Conservation (phyloP, 148 eudicot genomes). For the Fallopia convolvulus region DNA sequence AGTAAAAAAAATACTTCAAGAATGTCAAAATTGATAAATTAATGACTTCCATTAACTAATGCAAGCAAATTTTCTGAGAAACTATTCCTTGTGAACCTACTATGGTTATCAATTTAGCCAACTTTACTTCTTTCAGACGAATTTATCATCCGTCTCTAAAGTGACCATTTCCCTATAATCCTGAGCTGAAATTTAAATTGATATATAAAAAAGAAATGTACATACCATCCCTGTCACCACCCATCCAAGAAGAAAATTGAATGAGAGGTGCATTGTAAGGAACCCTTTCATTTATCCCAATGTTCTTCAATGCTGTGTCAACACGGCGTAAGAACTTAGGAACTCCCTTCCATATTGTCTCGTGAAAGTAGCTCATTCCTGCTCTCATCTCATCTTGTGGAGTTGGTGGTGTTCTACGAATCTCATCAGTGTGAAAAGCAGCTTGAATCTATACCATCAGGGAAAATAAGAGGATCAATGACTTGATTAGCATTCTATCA, state of each 20-base stretch:
- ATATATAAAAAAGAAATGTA: background rate
- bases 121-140: background rate
- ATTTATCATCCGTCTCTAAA: background rate
- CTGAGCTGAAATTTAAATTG: background rate
- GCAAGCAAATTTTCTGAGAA: background rate
- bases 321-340: constrained; percentile 93
- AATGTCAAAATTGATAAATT: background rate
- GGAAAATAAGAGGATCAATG: background rate
- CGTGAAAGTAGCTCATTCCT: constrained; percentile 99
- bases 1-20: background rate
- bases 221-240: constrained; percentile 97
- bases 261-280: constrained; percentile 97
- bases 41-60: background rate
- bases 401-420: constrained; percentile 80
- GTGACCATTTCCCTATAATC: background rate
- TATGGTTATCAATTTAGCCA: background rate
- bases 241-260: constrained; percentile 99
- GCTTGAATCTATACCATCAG: constrained; percentile 74
- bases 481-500: constrained; percentile 2
- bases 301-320: constrained; percentile 93
- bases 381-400: constrained; percentile 99
- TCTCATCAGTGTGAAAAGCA: constrained; percentile 95
- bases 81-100: background rate
- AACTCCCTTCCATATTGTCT: constrained; percentile 95
- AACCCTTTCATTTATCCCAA: constrained; percentile 89